These are phyloP conservation scores for Candida mesenterica DNA, from an alignment of 1,139 yeast species.

Conservation along the genomic window DNA sequence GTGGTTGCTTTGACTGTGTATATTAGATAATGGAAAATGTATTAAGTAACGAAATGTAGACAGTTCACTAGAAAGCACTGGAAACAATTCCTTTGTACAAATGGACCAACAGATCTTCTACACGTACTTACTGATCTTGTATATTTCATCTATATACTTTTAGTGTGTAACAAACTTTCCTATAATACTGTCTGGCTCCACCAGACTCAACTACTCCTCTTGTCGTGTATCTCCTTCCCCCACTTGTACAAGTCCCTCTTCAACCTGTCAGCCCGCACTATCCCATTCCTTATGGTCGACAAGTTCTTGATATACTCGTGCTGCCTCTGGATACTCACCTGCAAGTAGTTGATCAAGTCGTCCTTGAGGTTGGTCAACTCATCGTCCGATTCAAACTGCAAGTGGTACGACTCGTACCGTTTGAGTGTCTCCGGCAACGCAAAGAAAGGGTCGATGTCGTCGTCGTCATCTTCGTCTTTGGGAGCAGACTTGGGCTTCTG, in stretches of 20 bases:
- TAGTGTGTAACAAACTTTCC: too few relatives aligned
- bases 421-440: constrained; percentile 36
- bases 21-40: background rate
- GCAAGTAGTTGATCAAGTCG: constrained; percentile 44
- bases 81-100: too few relatives aligned
- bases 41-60: background rate
- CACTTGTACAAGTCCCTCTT: constrained; percentile 69
- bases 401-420: constrained; percentile 37
- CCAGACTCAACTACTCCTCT: constrained; percentile 28
- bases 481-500: background rate
- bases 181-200: too few relatives aligned
- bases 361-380: constrained; percentile 33
- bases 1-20: background rate
- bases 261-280: constrained; percentile 74
- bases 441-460: constrained; percentile 38
- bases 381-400: constrained; percentile 26
- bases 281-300: constrained; percentile 65
- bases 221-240: constrained; percentile 85
- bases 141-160: too few relatives aligned
- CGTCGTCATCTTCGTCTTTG: constrained; percentile 11
- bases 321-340: constrained; percentile 71
- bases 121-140: too few relatives aligned
- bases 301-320: constrained; percentile 86
- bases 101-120: too few relatives aligned
- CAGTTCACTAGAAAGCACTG: background rate